These are phyloP conservation scores for Chamaenerion angustifolium DNA, from an alignment of 345 rosid species.

Conservation along the genomic window DNA sequence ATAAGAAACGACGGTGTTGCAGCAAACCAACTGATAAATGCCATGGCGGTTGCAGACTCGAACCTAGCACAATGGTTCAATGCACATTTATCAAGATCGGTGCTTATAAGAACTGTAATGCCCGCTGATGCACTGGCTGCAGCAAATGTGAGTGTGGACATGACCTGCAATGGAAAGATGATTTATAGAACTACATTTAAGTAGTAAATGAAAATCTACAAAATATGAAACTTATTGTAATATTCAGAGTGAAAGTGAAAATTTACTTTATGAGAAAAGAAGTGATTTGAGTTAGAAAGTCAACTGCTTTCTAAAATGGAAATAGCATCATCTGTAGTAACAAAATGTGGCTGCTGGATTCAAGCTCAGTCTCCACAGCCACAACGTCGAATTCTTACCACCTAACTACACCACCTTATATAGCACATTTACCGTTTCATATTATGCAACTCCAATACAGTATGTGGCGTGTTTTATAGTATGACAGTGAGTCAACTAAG, in stretches of 20 bases:
- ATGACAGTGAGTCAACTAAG: too few species aligned
- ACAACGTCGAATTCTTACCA: slow-evolving; percentile 74
- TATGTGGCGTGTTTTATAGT: too few species aligned
- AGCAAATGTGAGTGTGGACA: slow-evolving; percentile 58
- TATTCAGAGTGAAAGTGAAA: too few species aligned
- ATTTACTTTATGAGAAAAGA: too few species aligned
- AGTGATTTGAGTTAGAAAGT: too few species aligned
- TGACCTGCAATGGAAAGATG: slow-evolving; percentile 29
- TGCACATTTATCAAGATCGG: slow-evolving; percentile 34
- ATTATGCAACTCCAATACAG: too few species aligned
- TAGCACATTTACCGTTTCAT: too few species aligned
- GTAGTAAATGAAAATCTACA: too few species aligned
- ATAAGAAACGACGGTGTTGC: slow-evolving; percentile 48
- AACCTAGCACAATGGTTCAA: slow-evolving; percentile 49
- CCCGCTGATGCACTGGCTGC: slow-evolving; percentile 79
- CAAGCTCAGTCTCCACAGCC: slow-evolving; percentile 89
- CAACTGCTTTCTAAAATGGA: too few species aligned
- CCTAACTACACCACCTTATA: slow-evolving; percentile 38
- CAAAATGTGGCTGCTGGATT: slow-evolving; percentile 8
- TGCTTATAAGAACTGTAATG: slow-evolving; percentile 46
- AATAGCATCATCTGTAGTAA: too few species aligned
- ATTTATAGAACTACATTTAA: too few species aligned
- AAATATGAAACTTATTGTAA: too few species aligned
- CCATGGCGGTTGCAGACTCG: slow-evolving; percentile 62
- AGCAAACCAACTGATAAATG: slow-evolving; percentile 62